Evolutionary conservation across 805 yeast species (phyloP), one percentile per base, ranked within the genome.

Genomic region (Kodamaea restingae): DNA sequence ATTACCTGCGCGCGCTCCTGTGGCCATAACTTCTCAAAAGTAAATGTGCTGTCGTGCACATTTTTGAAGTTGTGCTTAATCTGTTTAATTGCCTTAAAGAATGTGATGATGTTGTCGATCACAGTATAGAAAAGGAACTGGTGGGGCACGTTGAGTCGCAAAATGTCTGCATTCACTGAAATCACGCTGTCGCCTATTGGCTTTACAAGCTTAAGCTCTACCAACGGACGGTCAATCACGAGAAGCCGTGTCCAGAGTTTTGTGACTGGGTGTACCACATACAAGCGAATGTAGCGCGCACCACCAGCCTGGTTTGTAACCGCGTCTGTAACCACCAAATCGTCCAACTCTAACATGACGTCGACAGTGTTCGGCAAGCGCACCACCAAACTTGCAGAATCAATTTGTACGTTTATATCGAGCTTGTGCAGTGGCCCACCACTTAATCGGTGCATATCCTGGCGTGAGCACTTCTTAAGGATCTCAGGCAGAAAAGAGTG

Each of bases 31-130:
- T 47, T 49, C 24, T 49, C 59, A 34, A 66, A 63, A 30, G 65
- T 61, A 12, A 58, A 46, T 10, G 42, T 40, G 2, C 50, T 50
- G 17, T 40, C 32, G 4, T 48, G 44, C 7, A 65, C 37, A 31
- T 56, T 61, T 24, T 61, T 59, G 45, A 83, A 65, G 14, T 81
- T 75, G 40, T 68, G 67, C 18, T 61, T 53, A 45, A 82, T 65
- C 47, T 87, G 95, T 43, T 73, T 75, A 9, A 81, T 55, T 0
- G 87, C 73, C 55, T 90, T 90, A 37, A 71, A 69, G 29, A 81
- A 61, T 0, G 88, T 79, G 14, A 86, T 73, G 11, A 84, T 63
- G 50, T 84, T 84, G 51, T 90, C 96, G 51, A 90, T 78, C n/a
- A 90, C 73, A 17, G 80, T 75, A 61, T 85, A 86, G 39, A 86